Conservation (phyloP, 352 stramenopile species). For the Phytophthora sansomeana region DNA sequence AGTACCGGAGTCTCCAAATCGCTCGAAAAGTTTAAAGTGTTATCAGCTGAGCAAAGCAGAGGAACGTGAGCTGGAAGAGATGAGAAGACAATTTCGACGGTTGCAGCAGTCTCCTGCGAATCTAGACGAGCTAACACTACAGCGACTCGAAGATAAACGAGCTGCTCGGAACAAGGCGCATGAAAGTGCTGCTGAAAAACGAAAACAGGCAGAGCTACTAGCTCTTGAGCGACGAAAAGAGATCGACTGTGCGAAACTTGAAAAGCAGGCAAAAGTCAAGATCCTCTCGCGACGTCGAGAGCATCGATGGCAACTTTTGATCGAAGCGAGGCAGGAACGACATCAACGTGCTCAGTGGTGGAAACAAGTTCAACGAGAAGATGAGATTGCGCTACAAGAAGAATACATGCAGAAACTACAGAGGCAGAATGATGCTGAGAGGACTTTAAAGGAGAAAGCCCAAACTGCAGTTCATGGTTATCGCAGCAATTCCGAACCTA, state of each 20-base stretch:
- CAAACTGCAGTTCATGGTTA: not conserved
- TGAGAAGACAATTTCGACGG: constrained; percentile 43
- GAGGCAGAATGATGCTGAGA: constrained; percentile 7
- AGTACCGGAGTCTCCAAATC: not conserved
- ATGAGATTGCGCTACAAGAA: constrained; percentile 20
- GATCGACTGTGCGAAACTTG: constrained; percentile 9
- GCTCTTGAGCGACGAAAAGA: constrained; percentile 21
- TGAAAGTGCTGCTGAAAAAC: constrained; percentile 44
- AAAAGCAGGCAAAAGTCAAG: constrained; percentile 32
- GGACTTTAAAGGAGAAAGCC: constrained; percentile 11
- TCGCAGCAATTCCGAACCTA: constrained; percentile 5
- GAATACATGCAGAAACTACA: constrained; percentile 34
- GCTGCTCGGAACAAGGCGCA: constrained; percentile 33
- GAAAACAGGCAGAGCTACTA: constrained; percentile 32
- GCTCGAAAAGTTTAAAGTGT: constrained; percentile 8
- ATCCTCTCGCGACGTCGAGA: constrained; percentile 26
- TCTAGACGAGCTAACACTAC: constrained; percentile 45
- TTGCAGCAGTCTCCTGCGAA: constrained; percentile 44
- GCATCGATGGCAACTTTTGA: constrained; percentile 14
- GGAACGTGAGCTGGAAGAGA: constrained; percentile 31
- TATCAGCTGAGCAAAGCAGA: constrained; percentile 23
- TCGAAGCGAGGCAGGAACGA: constrained; percentile 28
- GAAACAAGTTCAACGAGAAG: constrained; percentile 23
- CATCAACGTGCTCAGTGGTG: constrained; percentile 31
- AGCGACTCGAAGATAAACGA: constrained; percentile 45